Base-by-base conservation (phyloP, 352 stramenopile genomes). In the Phytophthora chlamydospora region DNA sequence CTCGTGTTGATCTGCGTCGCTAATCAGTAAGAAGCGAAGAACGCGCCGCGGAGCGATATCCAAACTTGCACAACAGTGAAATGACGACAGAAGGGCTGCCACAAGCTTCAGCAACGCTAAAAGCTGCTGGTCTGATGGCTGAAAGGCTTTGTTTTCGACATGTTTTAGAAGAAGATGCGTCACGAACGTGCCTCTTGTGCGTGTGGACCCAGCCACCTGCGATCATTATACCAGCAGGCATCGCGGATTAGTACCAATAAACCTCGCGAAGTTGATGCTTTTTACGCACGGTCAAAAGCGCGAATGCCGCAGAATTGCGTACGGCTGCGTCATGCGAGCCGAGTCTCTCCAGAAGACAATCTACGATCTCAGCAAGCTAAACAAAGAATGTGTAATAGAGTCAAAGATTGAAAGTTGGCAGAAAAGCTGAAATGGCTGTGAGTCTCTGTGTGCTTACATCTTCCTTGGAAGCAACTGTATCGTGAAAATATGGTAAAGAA, bases 41-140 rank as follows among this genome's bases (percentile, higher is more conserved):
- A 88, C 64, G 0, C 73, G 66, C 40, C 69, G 71, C 11, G 51
- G 60, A 2, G 75, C 62, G n/a, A 82, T 78, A 41, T 83, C 73
- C 38, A 83, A 68, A 42, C 38, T 71, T 49, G 75, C 71, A 33
- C 75, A 85, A 53, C 78, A 85, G 40, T 85, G 78, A 53, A 78
- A 80, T 0, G 66, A 71, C 16, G 62, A 42, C 4, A 85, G 24
- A 17, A 85, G 38, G 9, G 70, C 69, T 13, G 75, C 50, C 10
- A 81, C 52, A 11, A 85, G 53, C 48, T 87, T 85, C 49, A 83
- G 52, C 0, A 83, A 12, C 0, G 73, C 69, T 21, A 79, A 50
- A 6, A 87, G 32, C 11, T 66, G 42, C 46, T 85, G 72, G 17
- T 63, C 61, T 4, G 58, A 46, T 13, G 58, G 29, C 7, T 46